phyloP scores from a whole-genome alignment of 2,329 filamentous ascomycete species.

The Alternaria longipes region DNA sequence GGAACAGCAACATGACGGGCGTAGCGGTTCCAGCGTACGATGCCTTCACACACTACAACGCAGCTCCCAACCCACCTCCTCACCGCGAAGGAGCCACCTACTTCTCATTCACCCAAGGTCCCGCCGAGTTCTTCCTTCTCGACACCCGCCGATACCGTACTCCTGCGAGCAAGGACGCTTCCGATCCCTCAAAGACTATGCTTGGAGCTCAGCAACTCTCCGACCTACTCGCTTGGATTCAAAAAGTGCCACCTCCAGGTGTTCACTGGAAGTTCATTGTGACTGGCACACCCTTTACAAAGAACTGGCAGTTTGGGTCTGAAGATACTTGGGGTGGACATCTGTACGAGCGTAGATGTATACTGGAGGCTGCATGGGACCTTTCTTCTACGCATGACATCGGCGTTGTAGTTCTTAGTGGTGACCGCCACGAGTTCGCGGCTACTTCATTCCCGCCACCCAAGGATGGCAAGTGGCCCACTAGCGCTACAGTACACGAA shows the following conservation, averaged over 20 bases:
- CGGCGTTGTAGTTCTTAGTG: slow-evolving; percentile 84
- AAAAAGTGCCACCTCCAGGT: slow-evolving; percentile 74
- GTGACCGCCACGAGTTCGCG: slow-evolving; percentile 96
- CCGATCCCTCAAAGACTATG: slow-evolving; percentile 80
- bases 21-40: slow-evolving; percentile 82
- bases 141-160: slow-evolving; percentile 90
- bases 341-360: slow-evolving; percentile 76
- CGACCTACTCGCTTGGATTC: slow-evolving; percentile 81
- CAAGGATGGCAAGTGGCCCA: slow-evolving; percentile 65
- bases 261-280: slow-evolving; percentile 94
- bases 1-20: slow-evolving; percentile 81
- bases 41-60: slow-evolving; percentile 88
- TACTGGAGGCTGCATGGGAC: slow-evolving; percentile 94
- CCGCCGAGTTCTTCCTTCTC: slow-evolving; percentile 92
- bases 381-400: slow-evolving; percentile 74
- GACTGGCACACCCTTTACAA: slow-evolving; percentile 92
- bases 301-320: slow-evolving; percentile 92
- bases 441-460: slow-evolving; percentile 78
- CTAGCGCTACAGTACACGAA: slow-evolving; percentile 72
- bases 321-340: slow-evolving; percentile 96
- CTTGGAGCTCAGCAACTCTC: slow-evolving; percentile 80
- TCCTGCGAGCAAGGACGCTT: slow-evolving; percentile 68
- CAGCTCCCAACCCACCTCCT: slow-evolving; percentile 79
- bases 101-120: slow-evolving; percentile 88
- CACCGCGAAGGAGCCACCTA: slow-evolving; percentile 76